phyloP scores from a whole-genome alignment of 2,329 filamentous ascomycete species.

The Metarhizium album region DNA sequence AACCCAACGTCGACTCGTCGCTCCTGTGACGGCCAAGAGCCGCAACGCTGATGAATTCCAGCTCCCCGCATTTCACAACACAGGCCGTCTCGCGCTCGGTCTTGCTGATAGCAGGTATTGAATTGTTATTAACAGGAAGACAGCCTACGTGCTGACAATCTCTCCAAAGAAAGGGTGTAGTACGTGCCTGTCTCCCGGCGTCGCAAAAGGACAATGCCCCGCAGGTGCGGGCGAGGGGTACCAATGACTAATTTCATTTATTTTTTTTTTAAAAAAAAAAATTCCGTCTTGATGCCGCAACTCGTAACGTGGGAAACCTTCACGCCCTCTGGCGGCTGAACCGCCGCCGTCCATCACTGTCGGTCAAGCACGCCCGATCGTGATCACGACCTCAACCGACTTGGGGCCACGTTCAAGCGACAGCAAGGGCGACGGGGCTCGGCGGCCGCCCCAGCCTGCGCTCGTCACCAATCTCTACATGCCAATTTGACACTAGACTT shows the following conservation, averaged over 20 bases:
- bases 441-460: constrained; percentile 10
- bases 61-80: background rate
- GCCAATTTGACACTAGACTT: constrained; percentile 17
- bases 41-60: background rate
- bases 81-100: background rate
- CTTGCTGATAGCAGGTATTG: no score
- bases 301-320: background rate
- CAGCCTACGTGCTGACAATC: no score
- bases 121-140: background rate
- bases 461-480: constrained; percentile 23
- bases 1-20: background rate
- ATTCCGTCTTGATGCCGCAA: background rate
- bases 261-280: no score
- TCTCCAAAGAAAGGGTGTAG: no score
- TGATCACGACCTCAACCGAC: constrained; percentile 20
- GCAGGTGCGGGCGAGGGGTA: background rate
- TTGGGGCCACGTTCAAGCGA: constrained; percentile 1
- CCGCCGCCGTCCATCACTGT: background rate
- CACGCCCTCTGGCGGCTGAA: background rate
- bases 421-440: background rate
- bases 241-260: no score
- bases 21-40: background rate
- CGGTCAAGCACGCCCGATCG: constrained; percentile 14
- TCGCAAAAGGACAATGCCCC: background rate
- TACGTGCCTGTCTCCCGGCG: background rate